Evolutionary conservation across 306 rosid genomes (phyloP).

Genomic region (Alnus glutinosa): DNA sequence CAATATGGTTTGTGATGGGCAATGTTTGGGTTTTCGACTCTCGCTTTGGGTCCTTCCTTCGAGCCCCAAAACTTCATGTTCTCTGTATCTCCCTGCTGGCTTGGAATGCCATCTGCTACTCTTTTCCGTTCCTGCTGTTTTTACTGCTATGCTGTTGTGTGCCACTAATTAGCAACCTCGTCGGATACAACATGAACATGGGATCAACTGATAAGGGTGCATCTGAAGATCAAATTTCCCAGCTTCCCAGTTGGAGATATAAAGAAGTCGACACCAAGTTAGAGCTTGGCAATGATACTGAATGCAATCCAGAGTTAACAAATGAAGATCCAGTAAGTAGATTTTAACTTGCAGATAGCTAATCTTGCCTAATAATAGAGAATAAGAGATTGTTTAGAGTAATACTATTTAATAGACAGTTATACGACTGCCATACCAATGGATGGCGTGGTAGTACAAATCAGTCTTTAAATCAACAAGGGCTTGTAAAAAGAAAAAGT

Average conservation of each 20-base stretch:
- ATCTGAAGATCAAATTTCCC: constrained; percentile 80
- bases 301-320: constrained; percentile 37
- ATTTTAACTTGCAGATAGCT: background rate
- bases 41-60: constrained; percentile 69
- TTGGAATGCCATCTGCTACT: constrained; percentile 94
- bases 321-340: constrained; percentile 77
- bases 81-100: constrained; percentile 78
- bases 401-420: background rate
- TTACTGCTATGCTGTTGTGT: constrained; percentile 85
- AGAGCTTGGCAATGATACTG: constrained; percentile 39
- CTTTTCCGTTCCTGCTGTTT: constrained; percentile 92
- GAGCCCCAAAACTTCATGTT: constrained; percentile 81
- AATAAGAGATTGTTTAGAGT: no score
- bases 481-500: no score
- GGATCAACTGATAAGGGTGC: constrained; percentile 76
- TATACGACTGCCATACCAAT: no score
- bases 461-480: no score
- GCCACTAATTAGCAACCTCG: constrained; percentile 67
- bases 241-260: constrained; percentile 75
- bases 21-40: constrained; percentile 94
- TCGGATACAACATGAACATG: constrained; percentile 93
- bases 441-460: background rate
- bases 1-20: constrained; percentile 99
- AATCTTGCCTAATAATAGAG: background rate
- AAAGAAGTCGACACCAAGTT: constrained; percentile 41